Evolutionary conservation across 1,139 yeast genomes (phyloP).

Genomic region (Lodderomyces pseudojiufengensis): DNA sequence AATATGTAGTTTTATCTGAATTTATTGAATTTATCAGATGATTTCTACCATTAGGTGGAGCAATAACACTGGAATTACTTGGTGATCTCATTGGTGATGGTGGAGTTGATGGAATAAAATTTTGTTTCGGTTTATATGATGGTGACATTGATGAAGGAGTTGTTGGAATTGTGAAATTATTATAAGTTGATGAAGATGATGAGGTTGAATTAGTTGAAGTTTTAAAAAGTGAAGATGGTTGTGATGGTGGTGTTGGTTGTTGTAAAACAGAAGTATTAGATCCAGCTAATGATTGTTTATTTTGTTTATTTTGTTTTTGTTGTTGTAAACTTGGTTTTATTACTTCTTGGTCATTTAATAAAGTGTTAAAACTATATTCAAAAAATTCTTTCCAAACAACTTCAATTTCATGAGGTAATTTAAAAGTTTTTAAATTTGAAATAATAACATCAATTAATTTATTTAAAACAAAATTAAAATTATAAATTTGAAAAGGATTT

Average conservation of each 20-base stretch:
- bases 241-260: neutral
- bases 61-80: too few relatives aligned
- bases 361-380: slow-evolving; percentile 15
- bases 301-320: neutral
- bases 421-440: slow-evolving; percentile 10
- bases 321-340: neutral
- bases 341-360: slow-evolving; percentile 3
- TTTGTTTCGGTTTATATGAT: too few relatives aligned
- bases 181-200: neutral
- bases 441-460: slow-evolving; percentile 15
- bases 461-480: slow-evolving; percentile 6
- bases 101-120: too few relatives aligned
- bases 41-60: too few relatives aligned
- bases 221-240: neutral
- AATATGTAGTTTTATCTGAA: too few relatives aligned
- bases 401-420: slow-evolving; percentile 2
- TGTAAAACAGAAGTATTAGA: too few relatives aligned
- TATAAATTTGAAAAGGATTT: neutral
- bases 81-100: too few relatives aligned
- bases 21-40: too few relatives aligned
- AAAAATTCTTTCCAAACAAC: slow-evolving; percentile 20
- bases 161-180: too few relatives aligned
- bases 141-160: too few relatives aligned
- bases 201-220: neutral
- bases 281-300: too few relatives aligned